Evolutionary conservation across 2,329 filamentous ascomycete species (phyloP), one percentile per base, ranked within the genome.

Genomic region (Pseudovirgaria hyperparasitica): DNA sequence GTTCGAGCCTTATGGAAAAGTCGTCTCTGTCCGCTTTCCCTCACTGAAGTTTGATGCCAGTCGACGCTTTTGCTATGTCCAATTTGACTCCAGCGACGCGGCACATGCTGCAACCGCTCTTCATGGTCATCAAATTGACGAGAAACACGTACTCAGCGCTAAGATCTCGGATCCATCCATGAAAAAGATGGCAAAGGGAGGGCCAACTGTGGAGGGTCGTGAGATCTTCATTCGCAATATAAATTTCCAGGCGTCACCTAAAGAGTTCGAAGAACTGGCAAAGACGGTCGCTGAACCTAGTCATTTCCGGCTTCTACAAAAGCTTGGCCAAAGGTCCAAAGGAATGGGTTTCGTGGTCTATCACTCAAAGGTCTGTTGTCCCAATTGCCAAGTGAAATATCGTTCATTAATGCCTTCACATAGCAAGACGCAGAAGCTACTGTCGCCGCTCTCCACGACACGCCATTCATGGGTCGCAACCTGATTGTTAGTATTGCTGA

Each of bases 41-140:
- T 93, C 84, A 30, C 69, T 98, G 27, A 92, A 92, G 50, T 85
- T 70, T 52, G 87, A 94, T 44, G 76, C 78, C 2, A 76, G 82
- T 41, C 81, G 90, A 17, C 78, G 90, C 14, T 98, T 98, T 58
- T 94, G 86, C 60, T 98, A 98, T 52, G 67, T 94, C 5, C 82
- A 92, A n/a, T 94, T 94, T 49, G 67, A 74, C 25, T 72, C 73
- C 10, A 34, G 43, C 9, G 40, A 47, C 9, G 37, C 47, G 25
- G 52, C 53, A 2, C 26, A 43, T 14, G 45, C 49, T 25, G 86
- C 86, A 2, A 77, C 76, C 1, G 58, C 71, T 32, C 67, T 93
- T 25, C 68, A 94, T 44, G 78, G 78, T 15, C 75, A 67, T 30
- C 50, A 74, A 13, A 55, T 92, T 0, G 78, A 77, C 14, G 72